A percentile compares a stretch with the other conserved stretches of the same genome.
Evolutionary conservation across 2,329 filamentous ascomycete genomes (phyloP).

Genomic region (Nemania sp.): DNA sequence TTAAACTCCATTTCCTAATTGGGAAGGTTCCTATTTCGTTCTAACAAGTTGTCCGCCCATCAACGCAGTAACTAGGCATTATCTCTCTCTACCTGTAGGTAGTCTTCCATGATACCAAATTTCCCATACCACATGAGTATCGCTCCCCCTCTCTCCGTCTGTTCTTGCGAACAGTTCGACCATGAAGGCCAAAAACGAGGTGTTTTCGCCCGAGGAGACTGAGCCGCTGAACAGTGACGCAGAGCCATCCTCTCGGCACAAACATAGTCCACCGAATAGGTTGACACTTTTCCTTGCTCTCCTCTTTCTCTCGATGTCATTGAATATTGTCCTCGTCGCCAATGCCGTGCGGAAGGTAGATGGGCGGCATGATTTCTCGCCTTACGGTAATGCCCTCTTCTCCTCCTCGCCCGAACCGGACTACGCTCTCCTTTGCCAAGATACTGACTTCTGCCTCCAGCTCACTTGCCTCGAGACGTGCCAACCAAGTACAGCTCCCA

Average conservation of each 20-base stretch:
- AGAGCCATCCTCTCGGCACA: not conserved
- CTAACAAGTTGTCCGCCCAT: no score
- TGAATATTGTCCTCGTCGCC: not conserved
- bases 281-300: not conserved
- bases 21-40: no score
- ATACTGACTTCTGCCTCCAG: not conserved
- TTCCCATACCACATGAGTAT: not conserved
- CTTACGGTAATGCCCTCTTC: not conserved
- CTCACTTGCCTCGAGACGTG: not conserved
- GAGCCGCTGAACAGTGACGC: not conserved
- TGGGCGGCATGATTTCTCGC: not conserved
- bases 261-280: not conserved
- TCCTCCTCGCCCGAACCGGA: not conserved
- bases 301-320: not conserved
- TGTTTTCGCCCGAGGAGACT: not conserved
- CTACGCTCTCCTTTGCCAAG: not conserved
- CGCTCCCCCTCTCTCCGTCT: not conserved
- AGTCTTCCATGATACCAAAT: not conserved
- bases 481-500: not conserved
- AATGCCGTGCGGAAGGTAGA: not conserved
- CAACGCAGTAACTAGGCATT: not conserved
- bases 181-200: not conserved
- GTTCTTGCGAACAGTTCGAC: not conserved
- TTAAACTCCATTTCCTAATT: no score
- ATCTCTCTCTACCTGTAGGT: not conserved